These are phyloP conservation scores for Metschnikowia hibisci DNA, from an alignment of 805 yeast genomes.

Conservation along the genomic window DNA sequence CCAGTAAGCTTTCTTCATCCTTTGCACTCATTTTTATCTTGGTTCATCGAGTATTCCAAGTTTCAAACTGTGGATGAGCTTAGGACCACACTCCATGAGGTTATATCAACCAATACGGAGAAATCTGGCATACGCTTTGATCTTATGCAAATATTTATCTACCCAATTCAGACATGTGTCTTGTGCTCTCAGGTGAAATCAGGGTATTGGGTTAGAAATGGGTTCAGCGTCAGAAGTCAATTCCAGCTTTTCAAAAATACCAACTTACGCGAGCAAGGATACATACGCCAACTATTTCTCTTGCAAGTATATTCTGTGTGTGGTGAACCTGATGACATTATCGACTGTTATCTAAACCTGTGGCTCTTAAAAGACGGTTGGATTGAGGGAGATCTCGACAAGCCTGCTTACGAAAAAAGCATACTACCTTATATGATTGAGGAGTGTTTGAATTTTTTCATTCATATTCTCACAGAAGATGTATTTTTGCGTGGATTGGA, in stretches of 20 bases:
- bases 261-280: constrained; percentile 80
- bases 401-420: constrained; percentile 38
- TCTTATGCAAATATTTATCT: constrained; percentile 50
- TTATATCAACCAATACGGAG: not conserved
- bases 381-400: constrained; percentile 14
- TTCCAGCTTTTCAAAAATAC: constrained; percentile 73
- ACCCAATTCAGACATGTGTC: constrained; percentile 73
- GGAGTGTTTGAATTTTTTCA: constrained; percentile 68
- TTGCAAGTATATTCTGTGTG: constrained; percentile 58
- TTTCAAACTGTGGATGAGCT: constrained; percentile 21
- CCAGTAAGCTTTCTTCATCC: constrained; percentile 76
- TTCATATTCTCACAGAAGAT: constrained; percentile 66
- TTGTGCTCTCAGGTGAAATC: constrained; percentile 78
- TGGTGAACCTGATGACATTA: constrained; percentile 49
- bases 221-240: constrained; percentile 75
- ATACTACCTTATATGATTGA: constrained; percentile 65
- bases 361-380: constrained; percentile 56
- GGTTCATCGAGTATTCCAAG: constrained; percentile 57
- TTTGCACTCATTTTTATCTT: constrained; percentile 65
- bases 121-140: not conserved
- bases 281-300: constrained; percentile 69
- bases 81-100: not conserved
- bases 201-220: constrained; percentile 95
- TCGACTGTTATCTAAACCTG: constrained; percentile 57
- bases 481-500: constrained; percentile 48